Conservation (phyloP, 2,329 filamentous ascomycete species). For the Talaromyces piceae region DNA sequence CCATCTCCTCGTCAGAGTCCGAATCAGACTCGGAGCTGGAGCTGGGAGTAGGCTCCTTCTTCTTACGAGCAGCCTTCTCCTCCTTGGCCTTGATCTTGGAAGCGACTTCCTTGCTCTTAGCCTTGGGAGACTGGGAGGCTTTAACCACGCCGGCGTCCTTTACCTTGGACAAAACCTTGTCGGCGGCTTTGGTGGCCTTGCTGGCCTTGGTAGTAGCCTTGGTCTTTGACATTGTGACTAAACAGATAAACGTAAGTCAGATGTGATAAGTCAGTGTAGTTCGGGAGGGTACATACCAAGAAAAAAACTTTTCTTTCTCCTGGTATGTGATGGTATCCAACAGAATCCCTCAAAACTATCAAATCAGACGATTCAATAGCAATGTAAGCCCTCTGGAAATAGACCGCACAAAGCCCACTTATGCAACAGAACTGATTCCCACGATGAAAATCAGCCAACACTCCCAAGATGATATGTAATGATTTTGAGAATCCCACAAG, state of each 20-base stretch:
- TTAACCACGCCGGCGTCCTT: slow-evolving; percentile 42
- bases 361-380: slow-evolving; percentile 8
- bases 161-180: slow-evolving; percentile 41
- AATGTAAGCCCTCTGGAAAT: slow-evolving; percentile 14
- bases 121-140: slow-evolving; percentile 35
- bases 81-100: slow-evolving; percentile 26
- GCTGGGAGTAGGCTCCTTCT: slow-evolving; percentile 36
- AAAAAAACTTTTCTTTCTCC: background rate
- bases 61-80: slow-evolving; percentile 33
- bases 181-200: slow-evolving; percentile 35
- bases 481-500: slow-evolving; percentile 23
- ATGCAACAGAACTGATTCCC: slow-evolving; percentile 25
- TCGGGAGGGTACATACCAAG: slow-evolving; percentile 1
- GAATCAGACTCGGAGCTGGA: slow-evolving; percentile 25
- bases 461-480: slow-evolving; percentile 14
- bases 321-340: slow-evolving; percentile 16
- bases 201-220: slow-evolving; percentile 34
- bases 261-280: background rate
- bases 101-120: slow-evolving; percentile 40
- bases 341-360: slow-evolving; percentile 10
- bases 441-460: slow-evolving; percentile 13
- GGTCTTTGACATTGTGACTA: slow-evolving; percentile 36
- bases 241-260: no score
- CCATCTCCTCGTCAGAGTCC: slow-evolving; percentile 33
- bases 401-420: slow-evolving; percentile 19